phyloP scores from a whole-genome alignment of 768 basidiomycete species.

The Rhizopogon vinicolor region DNA sequence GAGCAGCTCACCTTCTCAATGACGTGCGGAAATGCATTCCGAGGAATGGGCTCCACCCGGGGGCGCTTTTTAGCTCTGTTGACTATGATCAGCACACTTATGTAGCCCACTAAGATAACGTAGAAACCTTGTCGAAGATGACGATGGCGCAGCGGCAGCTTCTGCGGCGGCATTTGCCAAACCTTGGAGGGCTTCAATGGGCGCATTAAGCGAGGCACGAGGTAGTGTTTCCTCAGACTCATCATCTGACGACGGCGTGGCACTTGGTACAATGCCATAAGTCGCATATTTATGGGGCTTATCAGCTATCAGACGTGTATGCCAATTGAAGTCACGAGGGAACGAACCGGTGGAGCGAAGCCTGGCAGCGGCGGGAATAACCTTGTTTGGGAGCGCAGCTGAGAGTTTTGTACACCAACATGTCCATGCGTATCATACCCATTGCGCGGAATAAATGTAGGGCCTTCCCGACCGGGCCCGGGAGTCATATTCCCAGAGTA shows the following conservation, averaged over 20 bases:
- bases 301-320: constrained; percentile 12
- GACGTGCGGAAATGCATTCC: constrained; percentile 85
- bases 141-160: constrained; percentile 76
- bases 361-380: constrained; percentile 86
- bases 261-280: constrained; percentile 84
- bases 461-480: constrained; percentile 19
- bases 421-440: constrained; percentile 32
- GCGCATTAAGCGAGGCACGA: constrained; percentile 79
- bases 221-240: constrained; percentile 89
- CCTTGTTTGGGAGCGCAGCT: constrained; percentile 29
- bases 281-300: constrained; percentile 88
- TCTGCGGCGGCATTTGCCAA: constrained; percentile 95
- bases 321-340: constrained; percentile 7
- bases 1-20: constrained; percentile 65
- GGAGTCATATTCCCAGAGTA: constrained; percentile 11
- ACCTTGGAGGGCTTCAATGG: constrained; percentile 91
- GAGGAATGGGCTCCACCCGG: constrained; percentile 76
- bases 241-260: constrained; percentile 83
- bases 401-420: constrained; percentile 15
- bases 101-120: background rate
- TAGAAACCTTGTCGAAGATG: constrained; percentile 53
- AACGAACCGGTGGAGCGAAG: constrained; percentile 81
- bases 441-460: constrained; percentile 27
- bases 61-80: constrained; percentile 78
- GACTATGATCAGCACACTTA: constrained; percentile 6